A percentile compares a stretch with the other conserved stretches of the same genome.
Evolutionary conservation across 2,329 filamentous ascomycete genomes (phyloP).

Genomic region (Fusarium sp.): DNA sequence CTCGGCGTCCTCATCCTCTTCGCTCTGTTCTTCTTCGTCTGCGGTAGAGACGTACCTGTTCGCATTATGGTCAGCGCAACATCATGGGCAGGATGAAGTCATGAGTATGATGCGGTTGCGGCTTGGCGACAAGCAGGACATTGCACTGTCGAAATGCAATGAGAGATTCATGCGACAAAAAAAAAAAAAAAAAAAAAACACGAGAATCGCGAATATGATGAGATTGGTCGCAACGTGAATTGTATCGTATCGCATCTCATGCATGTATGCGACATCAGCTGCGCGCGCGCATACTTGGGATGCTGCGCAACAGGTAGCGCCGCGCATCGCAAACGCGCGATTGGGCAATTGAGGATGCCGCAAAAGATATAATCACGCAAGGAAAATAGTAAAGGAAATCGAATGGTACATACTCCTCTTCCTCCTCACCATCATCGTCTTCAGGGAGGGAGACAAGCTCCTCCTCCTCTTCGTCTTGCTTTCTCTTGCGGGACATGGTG

Average conservation of each 20-base stretch:
- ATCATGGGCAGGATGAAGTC: constrained; percentile 10
- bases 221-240: constrained; percentile 1
- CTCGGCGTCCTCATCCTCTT: constrained; percentile 53
- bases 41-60: constrained; percentile 52
- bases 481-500: constrained; percentile 65
- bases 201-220: constrained; percentile 5
- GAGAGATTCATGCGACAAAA: not conserved
- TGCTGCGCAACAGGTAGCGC: constrained; percentile 30
- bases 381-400: constrained; percentile 3
- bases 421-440: constrained; percentile 62
- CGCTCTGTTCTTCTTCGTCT: constrained; percentile 57
- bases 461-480: constrained; percentile 64
- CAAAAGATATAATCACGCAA: constrained; percentile 19
- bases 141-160: not conserved
- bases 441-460: constrained; percentile 66
- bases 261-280: constrained; percentile 37
- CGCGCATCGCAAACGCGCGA: constrained; percentile 22
- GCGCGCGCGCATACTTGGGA: constrained; percentile 33
- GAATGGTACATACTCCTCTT: constrained; percentile 62
- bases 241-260: constrained; percentile 16
- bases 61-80: constrained; percentile 26
- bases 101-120: not conserved
- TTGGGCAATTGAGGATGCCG: constrained; percentile 15
- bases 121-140: not conserved
- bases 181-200: too few species aligned